Evolutionary conservation across 257 asterid species (phyloP).

Genomic region (Solanum peruvianum): DNA sequence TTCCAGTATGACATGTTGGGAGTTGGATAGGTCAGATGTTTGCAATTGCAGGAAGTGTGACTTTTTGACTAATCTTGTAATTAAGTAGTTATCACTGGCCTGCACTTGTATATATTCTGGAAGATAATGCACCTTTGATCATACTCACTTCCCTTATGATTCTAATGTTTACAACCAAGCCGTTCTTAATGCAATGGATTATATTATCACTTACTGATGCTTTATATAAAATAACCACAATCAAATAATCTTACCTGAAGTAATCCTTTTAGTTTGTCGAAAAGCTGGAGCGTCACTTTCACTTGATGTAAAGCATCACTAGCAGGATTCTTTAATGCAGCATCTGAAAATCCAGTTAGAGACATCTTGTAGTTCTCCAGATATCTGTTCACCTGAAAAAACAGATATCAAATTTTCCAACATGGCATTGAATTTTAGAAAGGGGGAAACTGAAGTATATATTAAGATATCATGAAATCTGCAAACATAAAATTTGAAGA

Average conservation of each 20-base stretch:
- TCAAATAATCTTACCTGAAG: background rate
- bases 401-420: too few species aligned
- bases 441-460: background rate
- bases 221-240: background rate
- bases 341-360: background rate
- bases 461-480: background rate
- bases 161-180: background rate
- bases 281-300: background rate
- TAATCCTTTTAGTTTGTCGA: background rate
- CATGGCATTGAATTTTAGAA: background rate
- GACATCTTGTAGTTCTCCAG: background rate
- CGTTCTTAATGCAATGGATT: background rate
- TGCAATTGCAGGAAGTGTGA: background rate
- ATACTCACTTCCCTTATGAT: background rate
- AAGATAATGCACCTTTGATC: too few species aligned
- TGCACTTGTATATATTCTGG: background rate
- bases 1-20: background rate
- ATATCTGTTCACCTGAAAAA: too few species aligned
- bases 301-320: background rate
- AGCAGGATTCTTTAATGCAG: background rate
- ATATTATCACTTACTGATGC: background rate
- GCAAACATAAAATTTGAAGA: background rate
- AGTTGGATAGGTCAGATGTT: background rate
- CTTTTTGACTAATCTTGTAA: background rate
- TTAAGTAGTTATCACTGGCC: background rate